Conservation (phyloP, 345 rosid species). For the Iberis pinnata region DNA sequence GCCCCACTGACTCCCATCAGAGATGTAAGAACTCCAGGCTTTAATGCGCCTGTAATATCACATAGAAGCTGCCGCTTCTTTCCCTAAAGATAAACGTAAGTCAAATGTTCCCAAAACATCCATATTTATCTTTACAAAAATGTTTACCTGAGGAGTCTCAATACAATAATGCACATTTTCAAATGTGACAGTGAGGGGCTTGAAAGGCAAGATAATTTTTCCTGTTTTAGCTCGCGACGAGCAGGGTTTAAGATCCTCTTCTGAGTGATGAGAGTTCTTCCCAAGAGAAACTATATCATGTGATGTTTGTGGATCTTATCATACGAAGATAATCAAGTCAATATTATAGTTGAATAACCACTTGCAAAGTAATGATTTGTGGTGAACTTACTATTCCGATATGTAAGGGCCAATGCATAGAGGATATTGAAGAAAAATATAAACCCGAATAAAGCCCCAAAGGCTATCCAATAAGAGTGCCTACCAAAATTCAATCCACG, state of each 20-base stretch:
- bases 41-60: constrained; percentile 45
- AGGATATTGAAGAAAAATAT: constrained; percentile 45
- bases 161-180: constrained; percentile 56
- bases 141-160: constrained; percentile 57
- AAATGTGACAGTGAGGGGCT: constrained; percentile 54
- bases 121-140: background rate
- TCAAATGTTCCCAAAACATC: constrained; percentile 1
- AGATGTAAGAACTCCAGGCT: constrained; percentile 62
- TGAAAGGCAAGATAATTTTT: constrained; percentile 60
- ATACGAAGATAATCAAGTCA: background rate
- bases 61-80: constrained; percentile 45
- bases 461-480: constrained; percentile 43
- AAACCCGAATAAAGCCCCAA: constrained; percentile 49
- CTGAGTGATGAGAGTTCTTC: constrained; percentile 4
- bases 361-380: constrained; percentile 4
- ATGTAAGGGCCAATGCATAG: constrained; percentile 43
- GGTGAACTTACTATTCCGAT: constrained; percentile 40
- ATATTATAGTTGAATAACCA: background rate
- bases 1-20: constrained; percentile 72
- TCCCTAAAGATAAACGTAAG: constrained; percentile 37
- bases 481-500: constrained; percentile 50
- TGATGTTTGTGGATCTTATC: constrained; percentile 19
- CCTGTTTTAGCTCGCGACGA: constrained; percentile 32
- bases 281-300: constrained; percentile 12
- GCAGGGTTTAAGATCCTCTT: constrained; percentile 8